A percentile compares a stretch with the other conserved stretches of the same genome.
Evolutionary conservation across 129 eudicot species (phyloP).

Genomic region (Flaveria bidentis): DNA sequence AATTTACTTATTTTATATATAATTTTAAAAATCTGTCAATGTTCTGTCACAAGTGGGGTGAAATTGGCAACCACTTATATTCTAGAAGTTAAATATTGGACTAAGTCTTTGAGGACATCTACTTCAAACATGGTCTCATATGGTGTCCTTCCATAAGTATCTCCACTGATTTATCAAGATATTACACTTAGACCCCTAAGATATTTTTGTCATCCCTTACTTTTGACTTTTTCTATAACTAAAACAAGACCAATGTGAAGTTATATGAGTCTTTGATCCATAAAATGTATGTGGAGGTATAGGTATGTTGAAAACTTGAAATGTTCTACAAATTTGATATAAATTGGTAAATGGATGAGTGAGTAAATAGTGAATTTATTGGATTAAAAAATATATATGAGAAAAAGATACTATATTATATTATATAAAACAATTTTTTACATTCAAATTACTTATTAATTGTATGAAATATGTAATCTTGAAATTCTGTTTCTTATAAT

Average conservation of each 20-base stretch:
- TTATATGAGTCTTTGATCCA: neutral
- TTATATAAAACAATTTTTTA: too few species aligned
- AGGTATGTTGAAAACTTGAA: too few species aligned
- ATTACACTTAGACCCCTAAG: neutral
- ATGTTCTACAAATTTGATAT: neutral
- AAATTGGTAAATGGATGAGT: too few species aligned
- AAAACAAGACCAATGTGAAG: neutral
- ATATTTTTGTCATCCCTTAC: neutral
- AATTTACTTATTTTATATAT: neutral
- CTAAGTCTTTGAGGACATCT: conserved; percentile 1
- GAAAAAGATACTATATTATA: too few species aligned
- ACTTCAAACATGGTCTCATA: conserved; percentile 26
- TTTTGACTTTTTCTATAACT: neutral
- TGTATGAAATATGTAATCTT: too few species aligned
- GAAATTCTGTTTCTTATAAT: too few species aligned
- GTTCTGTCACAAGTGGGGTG: conserved; percentile 16
- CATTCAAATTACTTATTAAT: too few species aligned
- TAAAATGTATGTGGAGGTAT: neutral
- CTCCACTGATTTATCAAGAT: neutral
- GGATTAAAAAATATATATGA: too few species aligned
- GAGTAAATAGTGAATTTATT: too few species aligned
- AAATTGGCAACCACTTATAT: conserved; percentile 8
- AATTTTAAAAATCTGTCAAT: neutral
- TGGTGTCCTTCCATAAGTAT: conserved; percentile 28
- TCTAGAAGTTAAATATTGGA: conserved; percentile 9